Base-by-base conservation (phyloP, 306 rosid species). In the Nissolia schottii region DNA sequence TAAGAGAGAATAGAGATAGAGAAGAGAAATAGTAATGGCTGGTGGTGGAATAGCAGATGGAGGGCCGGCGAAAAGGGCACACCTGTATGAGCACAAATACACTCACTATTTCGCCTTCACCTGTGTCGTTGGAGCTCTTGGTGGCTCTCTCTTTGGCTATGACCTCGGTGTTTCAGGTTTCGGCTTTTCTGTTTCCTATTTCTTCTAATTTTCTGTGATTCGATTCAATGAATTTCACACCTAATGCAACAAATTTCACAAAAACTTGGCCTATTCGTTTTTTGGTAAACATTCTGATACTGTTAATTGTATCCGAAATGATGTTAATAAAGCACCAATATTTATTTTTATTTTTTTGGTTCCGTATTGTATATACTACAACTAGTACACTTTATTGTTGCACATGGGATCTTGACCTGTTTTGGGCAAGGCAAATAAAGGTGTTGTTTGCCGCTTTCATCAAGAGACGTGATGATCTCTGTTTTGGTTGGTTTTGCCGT, bases 131-230 rank as follows among this genome's bases (percentile, higher is more conserved):
- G 97, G 91, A 0, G 97, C 97, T 54, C 92, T 94, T 48, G 98
- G 98, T 60, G 98, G 98, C 14, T 91, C 97, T 35, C 89, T 94
- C 27, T 89, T 94, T 37, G 98, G 98, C 28, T 94, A 94, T 75
- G 99, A 94, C 85, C 96, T 89, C 15, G 99, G 99, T 19, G 97
- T 94, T 79, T 94, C 99, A 50, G 98, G 98, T 93, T 3, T 32
- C 9, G n/a, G 58, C 63, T 5, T 24, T 8, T 0, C 2, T 59
- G 6, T 8, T 49, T 31, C 2, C 19, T 9, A 13, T 19, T 2
- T 8, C 3, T n/a, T 45, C 16, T 15, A 13, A 13, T 6, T n/a
- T 10, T 34, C 34, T 0, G 31, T 1, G 18, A 1, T 37, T 37
- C 43, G 11, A 37, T 37, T 37, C 43, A 2, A 2, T 37, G 43